Base-by-base conservation (phyloP, 1,284 basidiomycete species). In the Stygiomarasmius scandens region DNA sequence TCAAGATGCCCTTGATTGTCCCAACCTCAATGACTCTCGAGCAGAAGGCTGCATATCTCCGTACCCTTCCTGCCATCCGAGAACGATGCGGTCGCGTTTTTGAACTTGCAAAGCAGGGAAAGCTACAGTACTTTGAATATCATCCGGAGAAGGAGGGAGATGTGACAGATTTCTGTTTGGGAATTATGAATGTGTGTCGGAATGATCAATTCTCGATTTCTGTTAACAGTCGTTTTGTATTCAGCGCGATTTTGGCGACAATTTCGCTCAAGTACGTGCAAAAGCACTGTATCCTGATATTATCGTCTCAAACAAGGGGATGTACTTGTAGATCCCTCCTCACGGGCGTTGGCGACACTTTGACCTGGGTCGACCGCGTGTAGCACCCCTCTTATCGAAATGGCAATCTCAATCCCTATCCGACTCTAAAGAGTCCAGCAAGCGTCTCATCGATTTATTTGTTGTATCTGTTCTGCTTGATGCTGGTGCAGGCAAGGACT, bases 341-440 rank as follows among this genome's bases (percentile, higher is more conserved):
- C 96, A 98, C 69, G 93, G 95, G 25, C 84, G 96, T 24, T 95
- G 93, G 89, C 80, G 93, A 47, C 96, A 97, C 71, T 88, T 97
- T 59, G 89, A 93, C 62, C 82, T 86, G 1, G 86, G 86, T 1
- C 71, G 77, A 5, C 72, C 78, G 11, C 85, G 92, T 46, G 79
- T 95, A 41, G 73, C 79, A 53, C 86, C 85, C 10, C 71, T 89
- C 25, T 77, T 89, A 24, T 68, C 70, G 1, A 74, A 76, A 60
- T 91, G 85, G 90, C 78, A 77, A 36, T 69, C 69, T 36, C 77
- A 74, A 0, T 61, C 78, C 1, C 70, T 73, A 46, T 74, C 82
- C 8, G 77, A 83, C 61, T 65, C 71, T 3, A 83, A 83, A 52
- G 92, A 94, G 67, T 81, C 83, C 45, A 83, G 86, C 52, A 85